phyloP scores from a whole-genome alignment of 106 monocot genomes.

The Gastrodia elata region DNA sequence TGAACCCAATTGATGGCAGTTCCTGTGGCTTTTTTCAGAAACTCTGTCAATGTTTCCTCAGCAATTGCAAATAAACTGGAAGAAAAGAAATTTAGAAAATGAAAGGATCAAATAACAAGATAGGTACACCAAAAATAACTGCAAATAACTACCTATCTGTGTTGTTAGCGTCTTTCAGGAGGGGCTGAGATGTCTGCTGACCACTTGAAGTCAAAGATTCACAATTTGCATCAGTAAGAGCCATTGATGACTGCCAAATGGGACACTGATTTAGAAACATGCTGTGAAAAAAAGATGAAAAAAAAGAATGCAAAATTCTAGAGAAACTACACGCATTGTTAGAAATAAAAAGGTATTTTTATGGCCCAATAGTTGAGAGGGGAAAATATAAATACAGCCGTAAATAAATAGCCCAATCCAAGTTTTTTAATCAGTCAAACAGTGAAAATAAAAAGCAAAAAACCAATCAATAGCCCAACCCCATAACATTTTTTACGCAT shows the following conservation, averaged over 20 bases:
- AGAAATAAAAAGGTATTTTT: not conserved
- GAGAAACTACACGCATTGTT: not conserved
- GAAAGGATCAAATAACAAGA: not conserved
- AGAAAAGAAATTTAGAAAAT: not conserved
- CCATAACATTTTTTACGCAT: not conserved
- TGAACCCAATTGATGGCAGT: conserved; percentile 86
- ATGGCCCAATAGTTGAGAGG: not conserved
- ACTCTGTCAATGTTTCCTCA: conserved; percentile 81
- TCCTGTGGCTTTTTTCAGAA: conserved; percentile 75
- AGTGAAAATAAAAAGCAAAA: not conserved
- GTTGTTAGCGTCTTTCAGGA: conserved; percentile 72
- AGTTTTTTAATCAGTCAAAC: not conserved
- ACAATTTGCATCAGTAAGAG: conserved; percentile 61
- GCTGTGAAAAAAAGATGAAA: not conserved
- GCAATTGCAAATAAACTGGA: conserved; percentile 70
- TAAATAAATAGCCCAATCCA: not conserved
- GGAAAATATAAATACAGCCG: not conserved
- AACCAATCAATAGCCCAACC: not conserved
- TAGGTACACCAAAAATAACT: not conserved
- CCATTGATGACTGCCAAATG: conserved; percentile 38
- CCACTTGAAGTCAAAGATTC: conserved; percentile 85
- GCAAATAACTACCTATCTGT: conserved; percentile 63
- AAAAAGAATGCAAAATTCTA: not conserved
- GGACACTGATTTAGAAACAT: not conserved
- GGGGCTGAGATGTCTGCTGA: conserved; percentile 72